Conservation (phyloP, 2,329 filamentous ascomycete species). For the Cryphonectria carpinicola region DNA sequence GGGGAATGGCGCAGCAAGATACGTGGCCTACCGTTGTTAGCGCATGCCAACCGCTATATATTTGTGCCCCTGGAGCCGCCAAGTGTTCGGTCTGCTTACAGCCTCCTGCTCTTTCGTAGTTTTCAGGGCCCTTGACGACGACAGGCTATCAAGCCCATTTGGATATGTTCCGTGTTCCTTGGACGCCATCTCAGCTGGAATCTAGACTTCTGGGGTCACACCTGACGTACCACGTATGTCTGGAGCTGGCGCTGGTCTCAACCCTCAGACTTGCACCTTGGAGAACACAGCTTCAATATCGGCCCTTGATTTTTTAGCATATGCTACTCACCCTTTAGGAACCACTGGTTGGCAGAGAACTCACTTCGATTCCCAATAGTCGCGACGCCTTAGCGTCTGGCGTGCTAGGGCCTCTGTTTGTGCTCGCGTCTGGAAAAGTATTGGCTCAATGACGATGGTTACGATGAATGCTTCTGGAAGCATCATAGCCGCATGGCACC, state of each 20-base stretch:
- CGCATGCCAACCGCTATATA: no score
- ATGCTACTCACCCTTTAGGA: not conserved
- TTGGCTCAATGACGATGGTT: slow-evolving; percentile 24
- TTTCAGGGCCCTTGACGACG: slow-evolving; percentile 4
- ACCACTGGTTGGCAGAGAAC: not conserved
- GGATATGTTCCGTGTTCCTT: slow-evolving; percentile 18
- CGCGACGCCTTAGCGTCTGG: slow-evolving; percentile 16
- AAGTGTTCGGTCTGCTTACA: not conserved
- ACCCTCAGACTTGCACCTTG: slow-evolving; percentile 5
- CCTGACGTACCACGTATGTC: slow-evolving; percentile 12
- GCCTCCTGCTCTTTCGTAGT: slow-evolving; percentile 25
- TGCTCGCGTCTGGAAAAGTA: slow-evolving; percentile 22
- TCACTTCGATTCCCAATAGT: slow-evolving; percentile 22
- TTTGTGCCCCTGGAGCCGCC: no score
- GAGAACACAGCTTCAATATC: not conserved
- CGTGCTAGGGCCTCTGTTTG: slow-evolving; percentile 18
- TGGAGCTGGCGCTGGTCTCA: slow-evolving; percentile 23
- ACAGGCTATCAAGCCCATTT: not conserved
- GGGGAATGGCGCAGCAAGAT: slow-evolving; percentile 21
- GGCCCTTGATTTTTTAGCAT: not conserved
- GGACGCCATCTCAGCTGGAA: not conserved
- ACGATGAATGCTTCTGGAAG: slow-evolving; percentile 12
- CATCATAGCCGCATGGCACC: slow-evolving; percentile 26
- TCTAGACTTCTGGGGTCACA: no score
- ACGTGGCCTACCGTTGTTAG: slow-evolving; percentile 18